phyloP scores from a whole-genome alignment of 169 alveolate species.

The Sarcocystis neurona region DNA sequence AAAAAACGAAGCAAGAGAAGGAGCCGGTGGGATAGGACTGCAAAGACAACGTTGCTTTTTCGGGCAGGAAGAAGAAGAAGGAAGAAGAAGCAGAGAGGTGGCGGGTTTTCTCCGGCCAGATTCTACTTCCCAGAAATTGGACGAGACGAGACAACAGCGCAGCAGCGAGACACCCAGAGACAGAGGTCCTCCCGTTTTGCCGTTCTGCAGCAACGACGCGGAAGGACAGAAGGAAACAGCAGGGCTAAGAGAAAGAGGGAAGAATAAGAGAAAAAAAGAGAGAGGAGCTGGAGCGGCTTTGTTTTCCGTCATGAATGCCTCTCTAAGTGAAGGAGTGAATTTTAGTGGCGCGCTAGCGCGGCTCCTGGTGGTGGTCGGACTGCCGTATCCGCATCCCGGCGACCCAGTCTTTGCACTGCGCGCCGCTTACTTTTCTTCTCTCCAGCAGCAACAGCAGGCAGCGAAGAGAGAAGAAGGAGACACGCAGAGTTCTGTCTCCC shows the following conservation, averaged over 20 bases:
- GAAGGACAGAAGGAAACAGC: no score
- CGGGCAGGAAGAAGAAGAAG: neutral
- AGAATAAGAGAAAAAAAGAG: neutral
- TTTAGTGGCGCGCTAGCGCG: constrained; percentile 94
- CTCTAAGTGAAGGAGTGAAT: constrained; percentile 96
- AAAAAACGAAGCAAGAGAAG: neutral
- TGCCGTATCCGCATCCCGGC: constrained; percentile 88
- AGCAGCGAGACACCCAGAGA: neutral
- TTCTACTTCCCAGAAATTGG: neutral
- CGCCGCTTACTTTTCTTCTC: neutral
- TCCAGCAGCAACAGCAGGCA: neutral
- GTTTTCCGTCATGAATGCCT: constrained; percentile 87
- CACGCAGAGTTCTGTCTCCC: neutral
- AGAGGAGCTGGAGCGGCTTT: neutral
- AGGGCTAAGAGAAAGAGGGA: neutral
- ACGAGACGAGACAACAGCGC: neutral
- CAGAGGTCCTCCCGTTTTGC: no score
- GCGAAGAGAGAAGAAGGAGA: neutral
- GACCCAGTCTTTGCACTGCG: constrained; percentile 43
- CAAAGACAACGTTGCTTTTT: neutral
- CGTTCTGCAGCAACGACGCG: no score
- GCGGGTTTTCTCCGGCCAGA: neutral
- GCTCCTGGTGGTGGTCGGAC: constrained; percentile 90
- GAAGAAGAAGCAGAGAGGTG: neutral
- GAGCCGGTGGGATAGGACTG: neutral